Evolutionary conservation across 331 rosid species (phyloP), one percentile per base, ranked within the genome.

Genomic region (Malus hybrid): DNA sequence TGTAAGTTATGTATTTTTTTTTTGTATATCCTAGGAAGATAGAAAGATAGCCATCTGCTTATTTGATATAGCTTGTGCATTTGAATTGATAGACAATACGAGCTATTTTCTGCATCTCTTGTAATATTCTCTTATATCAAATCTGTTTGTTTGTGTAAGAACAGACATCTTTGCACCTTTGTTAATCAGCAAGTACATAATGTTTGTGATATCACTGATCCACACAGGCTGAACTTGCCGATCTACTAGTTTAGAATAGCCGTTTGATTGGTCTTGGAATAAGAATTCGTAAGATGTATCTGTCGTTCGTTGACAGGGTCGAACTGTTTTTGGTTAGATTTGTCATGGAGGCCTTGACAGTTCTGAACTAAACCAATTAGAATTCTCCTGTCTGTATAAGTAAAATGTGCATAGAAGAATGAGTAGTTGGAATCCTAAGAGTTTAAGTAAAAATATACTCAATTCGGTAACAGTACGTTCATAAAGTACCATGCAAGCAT

Each of bases 41-140:
- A 76, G 66, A 55, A 71, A 78, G 58, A 46, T 44, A 70, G 64
- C 32, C 74, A 79, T 76, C 42, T 57, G 73, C 52, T 73, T 68
- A n/a, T 62, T 32, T 75, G 72, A 61, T 75, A 34, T 70, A 57
- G 28, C 65, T 75, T 66, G 63, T 67, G 81, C 20, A 36, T 70
- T 66, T 75, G 44, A 50, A 70, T 75, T 52, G n/a, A 73, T 76
- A 26, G 48, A 44, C 56, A 26, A 6, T 57, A 19, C 14, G 65
- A 75, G 52, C 63, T 10, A 6, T 48, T 12, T 34, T 66, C 44
- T 60, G 62, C 48, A 39, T 71, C 30, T 22, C 66, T 62, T 81
- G 79, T 77, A 81, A 28, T 46, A 26, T 42, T 71, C n/a, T 78
- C 56, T 46, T 10, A 26, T 13, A 28, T 60, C 34, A 71, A 42